Percentiles rank a stretch among this genome's conserved stretches.
Conservation (phyloP, 2,329 filamentous ascomycete species). For the Cladosporium sp. region DNA sequence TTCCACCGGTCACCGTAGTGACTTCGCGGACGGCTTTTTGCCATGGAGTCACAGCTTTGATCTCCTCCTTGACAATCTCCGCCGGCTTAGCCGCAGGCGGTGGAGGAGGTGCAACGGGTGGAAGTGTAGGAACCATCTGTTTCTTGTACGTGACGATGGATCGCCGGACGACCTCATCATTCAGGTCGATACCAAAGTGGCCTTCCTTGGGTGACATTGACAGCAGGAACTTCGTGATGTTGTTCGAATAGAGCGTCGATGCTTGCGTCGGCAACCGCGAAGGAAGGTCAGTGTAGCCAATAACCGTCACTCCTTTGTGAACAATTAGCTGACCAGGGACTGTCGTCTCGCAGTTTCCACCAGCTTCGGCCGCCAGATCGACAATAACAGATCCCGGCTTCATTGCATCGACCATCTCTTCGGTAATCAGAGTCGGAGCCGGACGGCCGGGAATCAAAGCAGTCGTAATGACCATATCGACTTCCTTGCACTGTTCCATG, state of each 20-base stretch:
- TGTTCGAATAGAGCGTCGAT: conserved; percentile 89
- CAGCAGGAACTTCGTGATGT: conserved; percentile 84
- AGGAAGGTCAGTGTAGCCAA: conserved; percentile 86
- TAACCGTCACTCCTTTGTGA: conserved; percentile 78
- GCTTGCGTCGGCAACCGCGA: conserved; percentile 85
- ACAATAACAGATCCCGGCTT: conserved; percentile 87
- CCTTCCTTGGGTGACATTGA: conserved; percentile 78
- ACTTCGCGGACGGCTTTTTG: conserved; percentile 78
- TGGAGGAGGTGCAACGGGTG: conserved; percentile 64
- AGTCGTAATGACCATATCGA: conserved; percentile 90
- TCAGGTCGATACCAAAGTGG: conserved; percentile 75
- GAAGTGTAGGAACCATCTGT: conserved; percentile 72
- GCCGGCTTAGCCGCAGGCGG: conserved; percentile 48
- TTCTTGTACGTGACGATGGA: conserved; percentile 80
- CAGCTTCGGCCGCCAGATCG: conserved; percentile 82
- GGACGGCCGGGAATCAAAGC: conserved; percentile 85
- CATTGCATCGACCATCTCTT: conserved; percentile 79
- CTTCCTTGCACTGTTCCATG: conserved; percentile 79
- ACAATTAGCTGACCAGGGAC: conserved; percentile 68
- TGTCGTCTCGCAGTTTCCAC: conserved; percentile 84
- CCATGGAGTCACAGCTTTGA: conserved; percentile 74
- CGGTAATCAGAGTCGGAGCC: conserved; percentile 81
- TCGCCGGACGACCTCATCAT: conserved; percentile 82
- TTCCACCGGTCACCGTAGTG: conserved; percentile 70
- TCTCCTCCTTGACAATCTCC: conserved; percentile 57